Base-by-base conservation (phyloP, 2,329 filamentous ascomycete species). In the Elsinoe necatrix region DNA sequence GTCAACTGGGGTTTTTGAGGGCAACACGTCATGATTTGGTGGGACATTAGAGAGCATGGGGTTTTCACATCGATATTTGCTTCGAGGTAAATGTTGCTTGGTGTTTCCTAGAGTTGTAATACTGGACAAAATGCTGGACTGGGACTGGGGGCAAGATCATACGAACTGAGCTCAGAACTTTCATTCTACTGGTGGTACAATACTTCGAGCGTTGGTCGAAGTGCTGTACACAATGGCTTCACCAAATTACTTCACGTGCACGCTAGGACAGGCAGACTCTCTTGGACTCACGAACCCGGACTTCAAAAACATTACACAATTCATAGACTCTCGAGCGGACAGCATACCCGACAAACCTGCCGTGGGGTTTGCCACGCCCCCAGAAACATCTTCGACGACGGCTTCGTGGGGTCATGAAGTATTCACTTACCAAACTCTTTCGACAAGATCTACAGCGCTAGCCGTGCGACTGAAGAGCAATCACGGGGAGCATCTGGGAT, bases 201-300 rank as follows among this genome's bases (percentile, higher is more conserved):
- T 20, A 14, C 3, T 21, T 42, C 16, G 14, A 21, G 9, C 27
- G 9, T 4, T 29, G 27, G 4, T 9, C 9, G 27, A 9, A 29
- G 27, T 29, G 27, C 27, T 29, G 27, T 9, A 25, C 14, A 43
- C 11, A 25, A 62, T 61, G 58, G 52, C 59, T 47, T 54, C 64
- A 9, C 55, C 63, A 8, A 82, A 78, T 58, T 83, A 84, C 66
- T 84, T 84, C 63, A 77, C 77, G 2, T 84, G 81, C 65, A 83
- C 80, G 0, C 72, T 85, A 1, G 81, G 79, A 1, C 74, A 84
- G 64, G 80, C 80, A 9, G 68, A 71, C 0, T 59, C 60, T 1
- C 61, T 76, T 16, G 72, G 69, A 16, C 41, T 58, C 3, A 57
- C 56, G 2, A 60, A 64, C 8, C 71, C 70, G 27, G 65, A 67